phyloP scores from a whole-genome alignment of 108 stramenopile genomes.

The Aureococcus anophagefferens region DNA sequence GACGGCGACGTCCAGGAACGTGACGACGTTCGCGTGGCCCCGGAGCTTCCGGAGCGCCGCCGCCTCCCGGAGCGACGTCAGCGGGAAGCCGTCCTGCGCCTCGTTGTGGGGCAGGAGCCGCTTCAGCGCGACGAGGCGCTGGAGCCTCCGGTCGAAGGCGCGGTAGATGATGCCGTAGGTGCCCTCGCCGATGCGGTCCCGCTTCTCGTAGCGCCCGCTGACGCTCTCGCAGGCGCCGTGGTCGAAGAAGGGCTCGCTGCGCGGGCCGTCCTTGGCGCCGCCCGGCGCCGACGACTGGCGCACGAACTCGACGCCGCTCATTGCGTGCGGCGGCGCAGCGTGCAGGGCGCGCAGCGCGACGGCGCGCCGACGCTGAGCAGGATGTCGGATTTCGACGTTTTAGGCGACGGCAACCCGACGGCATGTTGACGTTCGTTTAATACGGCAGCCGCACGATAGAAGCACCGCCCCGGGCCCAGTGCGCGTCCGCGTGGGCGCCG shows the following conservation, averaged over 20 bases:
- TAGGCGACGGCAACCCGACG: no score
- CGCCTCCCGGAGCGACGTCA: slow-evolving; percentile 82
- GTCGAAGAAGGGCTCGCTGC: neutral
- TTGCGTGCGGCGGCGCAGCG: no score
- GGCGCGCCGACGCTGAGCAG: no score
- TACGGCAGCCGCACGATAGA: no score
- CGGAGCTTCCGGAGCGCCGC: slow-evolving; percentile 61
- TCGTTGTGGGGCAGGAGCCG: slow-evolving; percentile 70
- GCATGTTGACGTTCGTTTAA: no score
- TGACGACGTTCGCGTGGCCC: slow-evolving; percentile 68
- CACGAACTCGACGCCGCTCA: no score
- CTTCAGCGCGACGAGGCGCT: slow-evolving; percentile 74
- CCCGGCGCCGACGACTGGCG: no score
- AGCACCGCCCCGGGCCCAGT: no score
- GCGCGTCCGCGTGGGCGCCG: no score
- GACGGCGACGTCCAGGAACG: slow-evolving; percentile 59
- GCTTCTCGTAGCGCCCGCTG: slow-evolving; percentile 69
- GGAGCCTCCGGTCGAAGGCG: slow-evolving; percentile 67
- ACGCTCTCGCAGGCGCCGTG: neutral
- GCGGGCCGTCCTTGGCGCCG: no score
- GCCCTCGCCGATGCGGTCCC: slow-evolving; percentile 96
- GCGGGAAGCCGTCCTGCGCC: slow-evolving; percentile 76
- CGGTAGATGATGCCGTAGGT: slow-evolving; percentile 98
- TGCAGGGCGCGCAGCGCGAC: no score
- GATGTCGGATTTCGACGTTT: no score